These are phyloP conservation scores for Anthracocystis setariae DNA, from an alignment of 1,284 basidiomycete species.

Conservation along the genomic window DNA sequence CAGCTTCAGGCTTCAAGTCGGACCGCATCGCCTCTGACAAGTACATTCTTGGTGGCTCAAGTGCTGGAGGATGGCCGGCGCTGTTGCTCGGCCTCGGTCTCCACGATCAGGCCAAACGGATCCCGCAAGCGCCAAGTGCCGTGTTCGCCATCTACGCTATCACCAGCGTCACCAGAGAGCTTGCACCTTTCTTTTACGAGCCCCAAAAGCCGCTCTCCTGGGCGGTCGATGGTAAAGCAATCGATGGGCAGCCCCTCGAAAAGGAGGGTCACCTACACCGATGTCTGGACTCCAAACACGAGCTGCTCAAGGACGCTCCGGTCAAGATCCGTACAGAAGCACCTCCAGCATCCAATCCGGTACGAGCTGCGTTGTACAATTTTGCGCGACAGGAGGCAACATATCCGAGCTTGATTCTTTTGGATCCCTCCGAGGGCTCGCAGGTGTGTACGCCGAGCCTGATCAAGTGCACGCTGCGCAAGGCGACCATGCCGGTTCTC, in stretches of 20 bases:
- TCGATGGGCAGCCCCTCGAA: slow-evolving; percentile 22
- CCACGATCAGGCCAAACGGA: slow-evolving; percentile 21
- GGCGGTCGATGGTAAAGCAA: slow-evolving; percentile 36
- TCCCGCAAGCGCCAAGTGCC: slow-evolving; percentile 29
- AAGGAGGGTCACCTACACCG: slow-evolving; percentile 30
- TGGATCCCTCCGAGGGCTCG: slow-evolving; percentile 12
- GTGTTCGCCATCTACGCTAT: slow-evolving; percentile 54
- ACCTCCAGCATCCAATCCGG: slow-evolving; percentile 34
- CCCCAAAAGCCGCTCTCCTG: slow-evolving; percentile 46
- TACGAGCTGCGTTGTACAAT: slow-evolving; percentile 49
- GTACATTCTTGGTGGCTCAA: slow-evolving; percentile 50
- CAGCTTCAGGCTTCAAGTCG: slow-evolving; percentile 27
- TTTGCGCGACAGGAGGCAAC: slow-evolving; percentile 52
- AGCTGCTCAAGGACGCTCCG: slow-evolving; percentile 13
- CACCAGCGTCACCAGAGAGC: slow-evolving; percentile 34
- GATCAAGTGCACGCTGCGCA: slow-evolving; percentile 18
- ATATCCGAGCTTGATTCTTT: slow-evolving; percentile 43
- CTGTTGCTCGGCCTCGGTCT: slow-evolving; percentile 48
- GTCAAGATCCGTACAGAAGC: slow-evolving; percentile 41
- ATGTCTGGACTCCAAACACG: slow-evolving; percentile 25
- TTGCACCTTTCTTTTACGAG: slow-evolving; percentile 50
- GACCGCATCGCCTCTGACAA: slow-evolving; percentile 19
- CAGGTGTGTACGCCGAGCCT: slow-evolving; percentile 33
- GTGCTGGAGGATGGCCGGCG: slow-evolving; percentile 54
- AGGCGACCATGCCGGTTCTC: slow-evolving; percentile 18